A percentile compares a stretch with the other conserved stretches of the same genome.
Conservation (phyloP, 73 alveolate genomes). For the Stentor roeselii region DNA sequence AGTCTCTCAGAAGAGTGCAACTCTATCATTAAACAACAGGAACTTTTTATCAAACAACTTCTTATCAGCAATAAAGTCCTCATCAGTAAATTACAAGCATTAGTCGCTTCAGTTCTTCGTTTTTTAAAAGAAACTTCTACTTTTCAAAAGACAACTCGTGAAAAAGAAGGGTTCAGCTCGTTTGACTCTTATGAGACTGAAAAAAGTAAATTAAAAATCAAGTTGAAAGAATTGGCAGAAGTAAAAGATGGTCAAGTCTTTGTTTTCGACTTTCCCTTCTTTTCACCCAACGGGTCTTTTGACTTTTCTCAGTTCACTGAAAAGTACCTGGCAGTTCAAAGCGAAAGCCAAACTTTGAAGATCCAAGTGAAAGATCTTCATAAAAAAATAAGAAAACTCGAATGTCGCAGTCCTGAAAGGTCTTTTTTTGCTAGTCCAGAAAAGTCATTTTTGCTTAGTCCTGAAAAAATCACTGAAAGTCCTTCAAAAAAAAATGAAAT, state of each 20-base stretch:
- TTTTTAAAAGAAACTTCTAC: background rate
- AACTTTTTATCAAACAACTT: background rate
- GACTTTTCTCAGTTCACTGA: slow-evolving; percentile 4
- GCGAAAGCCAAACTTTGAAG: background rate
- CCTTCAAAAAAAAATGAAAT: background rate
- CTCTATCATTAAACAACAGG: background rate
- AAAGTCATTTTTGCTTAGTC: background rate
- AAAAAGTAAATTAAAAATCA: too few relatives aligned
- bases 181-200: background rate
- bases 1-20: background rate
- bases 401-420: background rate
- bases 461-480: background rate
- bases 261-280: background rate
- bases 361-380: background rate
- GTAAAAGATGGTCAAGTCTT: background rate
- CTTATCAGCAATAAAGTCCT: background rate
- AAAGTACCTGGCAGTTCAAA: background rate
- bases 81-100: background rate
- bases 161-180: background rate
- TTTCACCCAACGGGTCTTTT: background rate
- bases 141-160: background rate
- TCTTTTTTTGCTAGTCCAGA: background rate
- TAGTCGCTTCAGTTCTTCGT: background rate
- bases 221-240: background rate
- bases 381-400: background rate